Conservation (phyloP, 768 basidiomycete genomes). For the Termitomyces heimii region DNA sequence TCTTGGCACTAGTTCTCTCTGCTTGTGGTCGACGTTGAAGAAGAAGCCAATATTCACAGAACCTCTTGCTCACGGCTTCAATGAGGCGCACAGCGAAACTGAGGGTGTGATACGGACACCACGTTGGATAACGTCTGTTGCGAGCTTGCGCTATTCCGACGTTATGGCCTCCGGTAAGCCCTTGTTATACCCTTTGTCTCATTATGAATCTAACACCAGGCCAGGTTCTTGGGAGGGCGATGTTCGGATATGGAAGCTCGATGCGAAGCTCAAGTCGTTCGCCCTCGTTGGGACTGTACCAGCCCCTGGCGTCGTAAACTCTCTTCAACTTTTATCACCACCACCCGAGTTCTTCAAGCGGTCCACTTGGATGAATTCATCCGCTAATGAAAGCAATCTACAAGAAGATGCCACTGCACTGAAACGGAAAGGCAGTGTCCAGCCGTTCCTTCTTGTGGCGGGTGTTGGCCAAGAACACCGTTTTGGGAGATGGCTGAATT, state of each 20-base stretch:
- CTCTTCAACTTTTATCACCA: slow-evolving; percentile 71
- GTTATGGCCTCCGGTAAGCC: slow-evolving; percentile 77
- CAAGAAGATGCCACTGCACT: not conserved
- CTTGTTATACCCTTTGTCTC: not conserved
- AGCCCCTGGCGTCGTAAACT: slow-evolving; percentile 82
- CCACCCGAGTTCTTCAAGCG: slow-evolving; percentile 38
- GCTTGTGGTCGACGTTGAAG: slow-evolving; percentile 85
- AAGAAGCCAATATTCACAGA: slow-evolving; percentile 93
- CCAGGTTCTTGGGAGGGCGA: slow-evolving; percentile 91
- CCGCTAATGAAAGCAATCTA: not conserved
- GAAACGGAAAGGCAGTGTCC: slow-evolving; percentile 16
- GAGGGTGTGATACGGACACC: slow-evolving; percentile 75
- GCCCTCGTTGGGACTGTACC: slow-evolving; percentile 55
- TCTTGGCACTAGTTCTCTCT: slow-evolving; percentile 63
- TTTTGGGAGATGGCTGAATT: slow-evolving; percentile 80
- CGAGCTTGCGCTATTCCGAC: slow-evolving; percentile 83
- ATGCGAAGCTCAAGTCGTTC: slow-evolving; percentile 74
- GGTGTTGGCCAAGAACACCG: slow-evolving; percentile 86
- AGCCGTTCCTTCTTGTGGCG: slow-evolving; percentile 58
- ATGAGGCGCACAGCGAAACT: slow-evolving; percentile 62
- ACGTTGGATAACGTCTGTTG: slow-evolving; percentile 88
- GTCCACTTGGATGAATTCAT: slow-evolving; percentile 25
- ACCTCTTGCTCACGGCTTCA: slow-evolving; percentile 81
- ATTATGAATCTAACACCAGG: not conserved
- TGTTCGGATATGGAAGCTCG: slow-evolving; percentile 89